Evolutionary conservation across 1,139 yeast genomes (phyloP).

Genomic region (Candida dubliniensis): DNA sequence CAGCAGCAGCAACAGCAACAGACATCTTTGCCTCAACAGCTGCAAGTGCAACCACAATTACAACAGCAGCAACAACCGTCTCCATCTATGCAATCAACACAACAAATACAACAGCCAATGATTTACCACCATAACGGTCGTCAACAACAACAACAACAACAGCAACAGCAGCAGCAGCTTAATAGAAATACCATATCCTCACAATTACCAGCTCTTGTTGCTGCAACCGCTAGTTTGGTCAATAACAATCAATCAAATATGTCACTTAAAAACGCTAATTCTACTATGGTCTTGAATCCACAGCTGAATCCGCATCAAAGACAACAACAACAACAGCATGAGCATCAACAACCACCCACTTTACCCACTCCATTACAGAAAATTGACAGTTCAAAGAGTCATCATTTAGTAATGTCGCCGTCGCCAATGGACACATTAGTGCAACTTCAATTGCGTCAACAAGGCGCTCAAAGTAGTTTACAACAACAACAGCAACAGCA

Average conservation of each 20-base stretch:
- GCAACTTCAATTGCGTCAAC: conserved; percentile 2
- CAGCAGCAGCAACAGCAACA: conserved; percentile 6
- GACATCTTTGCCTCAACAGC: conserved; percentile 12
- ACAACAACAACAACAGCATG: conserved; percentile 10
- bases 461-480: conserved; percentile 11
- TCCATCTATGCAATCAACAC: too few species aligned
- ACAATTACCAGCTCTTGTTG: conserved; percentile 5
- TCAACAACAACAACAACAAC: conserved; percentile 8
- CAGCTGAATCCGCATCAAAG: conserved; percentile 7
- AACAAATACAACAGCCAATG: too few species aligned
- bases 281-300: background rate
- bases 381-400: conserved; percentile 17
- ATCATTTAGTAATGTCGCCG: background rate
- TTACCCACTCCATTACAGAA: conserved; percentile 4
- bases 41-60: conserved; percentile 8
- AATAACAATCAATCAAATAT: conserved; percentile 1
- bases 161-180: conserved; percentile 5
- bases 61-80: conserved; percentile 6
- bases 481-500: conserved; percentile 18
- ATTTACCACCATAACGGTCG: background rate
- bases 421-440: background rate
- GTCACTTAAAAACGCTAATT: conserved; percentile 6
- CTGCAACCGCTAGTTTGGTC: conserved; percentile 1
- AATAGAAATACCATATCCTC: background rate
- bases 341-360: conserved; percentile 9